Percentiles rank a stretch among this genome's conserved stretches.
phyloP scores from a whole-genome alignment of 306 rosid species.

The Cicer arietinum region DNA sequence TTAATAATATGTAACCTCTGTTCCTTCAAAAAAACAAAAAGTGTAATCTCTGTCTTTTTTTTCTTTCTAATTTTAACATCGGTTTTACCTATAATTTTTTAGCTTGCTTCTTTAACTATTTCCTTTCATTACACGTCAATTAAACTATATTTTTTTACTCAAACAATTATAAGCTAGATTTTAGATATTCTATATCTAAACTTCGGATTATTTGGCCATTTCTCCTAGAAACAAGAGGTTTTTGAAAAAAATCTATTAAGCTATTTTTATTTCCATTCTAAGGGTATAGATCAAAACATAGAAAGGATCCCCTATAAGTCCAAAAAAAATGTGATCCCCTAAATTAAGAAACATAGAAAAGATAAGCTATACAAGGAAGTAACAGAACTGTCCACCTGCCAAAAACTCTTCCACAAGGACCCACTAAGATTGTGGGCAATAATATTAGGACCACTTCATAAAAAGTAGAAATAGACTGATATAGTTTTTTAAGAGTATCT shows the following conservation, averaged over 20 bases:
- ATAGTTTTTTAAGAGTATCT: background rate
- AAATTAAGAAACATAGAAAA: background rate
- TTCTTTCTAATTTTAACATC: background rate
- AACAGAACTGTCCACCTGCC: constrained; percentile 16
- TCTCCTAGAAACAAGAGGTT: too few relatives aligned
- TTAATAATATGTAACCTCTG: background rate
- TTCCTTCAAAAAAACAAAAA: background rate
- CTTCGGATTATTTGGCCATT: too few relatives aligned
- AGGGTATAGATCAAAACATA: constrained; percentile 25
- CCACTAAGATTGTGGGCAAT: constrained; percentile 40
- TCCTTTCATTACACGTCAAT: background rate
- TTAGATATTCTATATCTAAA: too few relatives aligned
- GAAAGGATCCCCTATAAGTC: background rate
- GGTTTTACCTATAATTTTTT: background rate
- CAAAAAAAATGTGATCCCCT: background rate
- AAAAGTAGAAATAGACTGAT: background rate
- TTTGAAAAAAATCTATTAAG: background rate
- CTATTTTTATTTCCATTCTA: background rate
- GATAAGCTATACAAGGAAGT: constrained; percentile 14
- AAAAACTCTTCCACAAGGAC: constrained; percentile 4
- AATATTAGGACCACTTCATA: constrained; percentile 21
- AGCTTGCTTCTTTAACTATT: background rate
- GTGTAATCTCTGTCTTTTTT: too few relatives aligned
- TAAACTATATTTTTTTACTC: background rate
- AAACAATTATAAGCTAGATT: too few relatives aligned